phyloP scores from a whole-genome alignment of 2,329 filamentous ascomycete genomes.

The Diaporthe sp. region DNA sequence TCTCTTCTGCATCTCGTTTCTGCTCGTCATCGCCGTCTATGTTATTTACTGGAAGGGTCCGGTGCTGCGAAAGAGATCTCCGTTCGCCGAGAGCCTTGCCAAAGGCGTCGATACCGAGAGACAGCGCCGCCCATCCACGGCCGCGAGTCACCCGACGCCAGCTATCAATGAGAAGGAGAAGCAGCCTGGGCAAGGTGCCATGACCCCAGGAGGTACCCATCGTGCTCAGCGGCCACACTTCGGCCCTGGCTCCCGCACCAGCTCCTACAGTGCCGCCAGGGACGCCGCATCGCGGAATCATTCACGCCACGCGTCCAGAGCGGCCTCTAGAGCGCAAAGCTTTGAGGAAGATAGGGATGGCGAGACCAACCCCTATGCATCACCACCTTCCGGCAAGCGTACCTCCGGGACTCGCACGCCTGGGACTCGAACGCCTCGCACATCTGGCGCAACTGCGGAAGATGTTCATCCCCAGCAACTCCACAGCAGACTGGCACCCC shows the following conservation, averaged over 20 bases:
- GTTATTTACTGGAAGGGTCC: constrained; percentile 77
- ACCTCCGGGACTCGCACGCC: not conserved
- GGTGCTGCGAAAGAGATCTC: constrained; percentile 69
- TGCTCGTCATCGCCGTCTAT: constrained; percentile 75
- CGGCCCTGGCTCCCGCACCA: constrained; percentile 35
- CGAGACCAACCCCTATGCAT: constrained; percentile 13
- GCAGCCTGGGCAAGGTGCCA: constrained; percentile 2
- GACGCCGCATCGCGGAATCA: constrained; percentile 28
- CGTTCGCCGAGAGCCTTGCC: constrained; percentile 75
- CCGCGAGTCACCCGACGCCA: not conserved
- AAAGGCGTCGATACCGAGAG: constrained; percentile 44
- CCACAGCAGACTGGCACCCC: constrained; percentile 31
- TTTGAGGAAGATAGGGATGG: constrained; percentile 34
- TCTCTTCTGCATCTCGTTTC: constrained; percentile 71
- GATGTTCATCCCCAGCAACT: constrained; percentile 37
- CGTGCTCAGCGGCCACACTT: constrained; percentile 31
- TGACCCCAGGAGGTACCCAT: not conserved
- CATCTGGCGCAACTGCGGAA: not conserved
- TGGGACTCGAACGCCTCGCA: constrained; percentile 16
- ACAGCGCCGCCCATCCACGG: constrained; percentile 1
- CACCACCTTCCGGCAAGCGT: not conserved
- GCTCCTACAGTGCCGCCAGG: constrained; percentile 36
- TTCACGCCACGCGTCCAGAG: constrained; percentile 35
- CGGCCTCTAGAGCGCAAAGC: constrained; percentile 34
- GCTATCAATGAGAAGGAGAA: constrained; percentile 15